These are phyloP conservation scores for Dendrobium chrysotoxum DNA, from an alignment of 106 monocot genomes.

Conservation along the genomic window DNA sequence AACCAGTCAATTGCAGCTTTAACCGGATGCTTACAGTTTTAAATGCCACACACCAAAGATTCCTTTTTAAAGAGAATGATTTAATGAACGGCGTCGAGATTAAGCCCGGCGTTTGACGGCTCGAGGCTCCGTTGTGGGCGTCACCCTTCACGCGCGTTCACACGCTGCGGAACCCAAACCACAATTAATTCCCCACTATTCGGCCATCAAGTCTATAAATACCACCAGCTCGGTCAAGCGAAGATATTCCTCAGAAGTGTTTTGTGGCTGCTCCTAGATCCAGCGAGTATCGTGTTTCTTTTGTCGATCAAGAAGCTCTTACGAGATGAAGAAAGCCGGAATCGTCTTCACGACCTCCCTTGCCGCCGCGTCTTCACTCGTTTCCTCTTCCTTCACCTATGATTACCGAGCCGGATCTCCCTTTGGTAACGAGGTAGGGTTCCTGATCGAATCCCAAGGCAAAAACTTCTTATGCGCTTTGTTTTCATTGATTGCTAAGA, in stretches of 20 bases:
- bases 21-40: too few species aligned
- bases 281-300: background rate
- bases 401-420: background rate
- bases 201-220: background rate
- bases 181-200: background rate
- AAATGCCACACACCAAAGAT: too few species aligned
- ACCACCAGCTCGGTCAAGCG: background rate
- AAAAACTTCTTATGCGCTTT: too few species aligned
- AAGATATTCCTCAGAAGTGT: background rate
- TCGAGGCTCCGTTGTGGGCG: too few species aligned
- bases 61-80: too few species aligned
- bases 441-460: too few species aligned
- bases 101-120: too few species aligned
- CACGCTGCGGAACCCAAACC: background rate
- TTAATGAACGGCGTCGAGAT: too few species aligned
- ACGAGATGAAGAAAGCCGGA: conserved; percentile 27
- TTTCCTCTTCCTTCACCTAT: background rate
- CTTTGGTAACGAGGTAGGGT: background rate
- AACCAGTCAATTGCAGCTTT: too few species aligned
- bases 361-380: conserved; percentile 6
- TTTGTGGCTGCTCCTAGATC: background rate
- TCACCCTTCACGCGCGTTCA: too few species aligned
- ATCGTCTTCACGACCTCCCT: conserved; percentile 15
- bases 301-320: background rate
- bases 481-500: background rate